A percentile compares a stretch with the other conserved stretches of the same genome.
Evolutionary conservation across 129 eudicot species (phyloP).

Genomic region (Artemisia tridentata): DNA sequence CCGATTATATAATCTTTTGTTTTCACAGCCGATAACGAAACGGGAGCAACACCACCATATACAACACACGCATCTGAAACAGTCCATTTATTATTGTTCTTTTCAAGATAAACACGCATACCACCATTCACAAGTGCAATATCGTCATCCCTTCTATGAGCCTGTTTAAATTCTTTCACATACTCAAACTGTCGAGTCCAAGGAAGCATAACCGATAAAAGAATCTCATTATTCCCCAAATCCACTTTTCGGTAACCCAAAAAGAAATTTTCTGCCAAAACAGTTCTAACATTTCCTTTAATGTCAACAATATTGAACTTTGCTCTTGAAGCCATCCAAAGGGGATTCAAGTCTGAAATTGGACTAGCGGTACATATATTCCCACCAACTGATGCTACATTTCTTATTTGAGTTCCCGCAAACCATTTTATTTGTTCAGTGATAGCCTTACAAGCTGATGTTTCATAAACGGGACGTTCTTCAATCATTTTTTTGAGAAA

Average conservation of each 20-base stretch:
- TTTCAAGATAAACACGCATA: conserved; percentile 76
- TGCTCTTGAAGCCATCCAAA: conserved; percentile 93
- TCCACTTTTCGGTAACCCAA: conserved; percentile 86
- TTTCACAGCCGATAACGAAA: conserved; percentile 59
- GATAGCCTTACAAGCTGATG: conserved; percentile 66
- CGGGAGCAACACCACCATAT: conserved; percentile 91
- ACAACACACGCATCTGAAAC: conserved; percentile 79
- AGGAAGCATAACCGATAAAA: conserved; percentile 76
- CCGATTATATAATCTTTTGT: conserved; percentile 64
- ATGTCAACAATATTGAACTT: conserved; percentile 59
- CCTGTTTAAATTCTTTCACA: conserved; percentile 95
- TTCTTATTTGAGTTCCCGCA: conserved; percentile 93
- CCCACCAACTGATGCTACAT: conserved; percentile 97
- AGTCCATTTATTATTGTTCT: conserved; percentile 56
- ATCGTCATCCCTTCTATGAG: conserved; percentile 97
- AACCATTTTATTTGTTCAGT: conserved; percentile 91
- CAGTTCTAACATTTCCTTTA: conserved; percentile 58
- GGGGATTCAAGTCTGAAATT: conserved; percentile 94
- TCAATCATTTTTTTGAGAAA: conserved; percentile 34
- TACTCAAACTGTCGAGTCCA: conserved; percentile 76
- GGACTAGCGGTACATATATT: conserved; percentile 98
- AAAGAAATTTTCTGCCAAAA: conserved; percentile 69
- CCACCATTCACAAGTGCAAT: conserved; percentile 94
- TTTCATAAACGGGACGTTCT: conserved; percentile 60
- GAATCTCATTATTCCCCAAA: conserved; percentile 65